Evolutionary conservation across 257 asterid species (phyloP).

Genomic region (Solanum piurae): DNA sequence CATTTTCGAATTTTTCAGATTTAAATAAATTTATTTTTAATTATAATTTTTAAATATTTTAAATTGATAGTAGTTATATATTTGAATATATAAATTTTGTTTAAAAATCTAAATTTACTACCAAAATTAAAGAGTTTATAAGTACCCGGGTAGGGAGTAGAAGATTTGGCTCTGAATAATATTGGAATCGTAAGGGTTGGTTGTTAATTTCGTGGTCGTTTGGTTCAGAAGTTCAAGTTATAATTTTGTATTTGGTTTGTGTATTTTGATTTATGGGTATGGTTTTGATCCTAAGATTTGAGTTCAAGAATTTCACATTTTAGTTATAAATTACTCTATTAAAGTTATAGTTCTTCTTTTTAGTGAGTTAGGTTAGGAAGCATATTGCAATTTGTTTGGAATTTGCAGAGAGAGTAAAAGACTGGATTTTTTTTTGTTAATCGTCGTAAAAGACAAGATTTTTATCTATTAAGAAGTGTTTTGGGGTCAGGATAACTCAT

Average conservation of each 20-base stretch:
- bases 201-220: background rate
- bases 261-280: background rate
- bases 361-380: background rate
- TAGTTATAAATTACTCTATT: background rate
- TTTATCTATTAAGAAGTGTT: background rate
- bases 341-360: background rate
- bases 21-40: no score
- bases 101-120: no score
- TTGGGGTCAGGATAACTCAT: background rate
- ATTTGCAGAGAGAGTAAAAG: background rate
- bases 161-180: background rate
- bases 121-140: no score
- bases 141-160: no score
- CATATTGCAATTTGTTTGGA: background rate
- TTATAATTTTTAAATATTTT: no score
- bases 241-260: background rate
- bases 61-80: no score
- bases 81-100: no score
- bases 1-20: no score
- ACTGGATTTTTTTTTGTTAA: background rate
- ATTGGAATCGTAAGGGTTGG: background rate
- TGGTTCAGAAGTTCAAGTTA: background rate
- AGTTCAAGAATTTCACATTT: background rate
- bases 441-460: background rate
- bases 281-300: background rate